phyloP scores from a whole-genome alignment of 306 rosid genomes.

The Herpetospermum pedunculosum region DNA sequence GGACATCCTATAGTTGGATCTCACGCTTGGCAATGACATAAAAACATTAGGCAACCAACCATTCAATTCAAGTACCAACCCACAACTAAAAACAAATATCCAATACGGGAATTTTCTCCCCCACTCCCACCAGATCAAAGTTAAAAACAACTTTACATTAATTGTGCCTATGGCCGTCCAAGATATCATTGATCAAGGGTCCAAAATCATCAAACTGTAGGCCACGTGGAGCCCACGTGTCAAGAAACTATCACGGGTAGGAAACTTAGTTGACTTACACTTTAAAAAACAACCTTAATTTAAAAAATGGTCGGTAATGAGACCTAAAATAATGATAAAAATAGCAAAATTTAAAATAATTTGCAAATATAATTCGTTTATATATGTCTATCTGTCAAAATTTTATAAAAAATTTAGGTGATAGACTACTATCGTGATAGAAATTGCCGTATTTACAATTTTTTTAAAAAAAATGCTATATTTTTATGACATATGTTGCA shows the following conservation, averaged over 20 bases:
- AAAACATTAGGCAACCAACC: not conserved
- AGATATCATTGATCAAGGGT: not conserved
- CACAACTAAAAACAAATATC: not conserved
- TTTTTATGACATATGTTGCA: too few relatives aligned
- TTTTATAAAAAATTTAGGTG: too few relatives aligned
- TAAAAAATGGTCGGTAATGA: too few relatives aligned
- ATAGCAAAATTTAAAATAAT: too few relatives aligned
- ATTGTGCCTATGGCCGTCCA: not conserved
- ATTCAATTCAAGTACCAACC: not conserved
- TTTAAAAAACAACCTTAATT: too few relatives aligned
- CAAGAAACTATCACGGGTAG: not conserved
- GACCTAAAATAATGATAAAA: too few relatives aligned
- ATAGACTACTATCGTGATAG: too few relatives aligned
- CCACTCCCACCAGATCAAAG: not conserved
- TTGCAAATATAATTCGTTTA: too few relatives aligned
- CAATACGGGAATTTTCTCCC: not conserved
- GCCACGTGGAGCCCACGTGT: not conserved
- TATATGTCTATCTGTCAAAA: too few relatives aligned
- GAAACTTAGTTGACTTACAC: not conserved
- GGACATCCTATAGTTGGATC: conserved; percentile 38
- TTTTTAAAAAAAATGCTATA: too few relatives aligned
- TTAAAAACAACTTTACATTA: not conserved
- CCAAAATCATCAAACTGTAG: not conserved
- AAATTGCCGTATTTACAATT: too few relatives aligned
- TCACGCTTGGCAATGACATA: conserved; percentile 15